Evolutionary conservation across 352 stramenopile species (phyloP).

Genomic region (Pythium sp.): DNA sequence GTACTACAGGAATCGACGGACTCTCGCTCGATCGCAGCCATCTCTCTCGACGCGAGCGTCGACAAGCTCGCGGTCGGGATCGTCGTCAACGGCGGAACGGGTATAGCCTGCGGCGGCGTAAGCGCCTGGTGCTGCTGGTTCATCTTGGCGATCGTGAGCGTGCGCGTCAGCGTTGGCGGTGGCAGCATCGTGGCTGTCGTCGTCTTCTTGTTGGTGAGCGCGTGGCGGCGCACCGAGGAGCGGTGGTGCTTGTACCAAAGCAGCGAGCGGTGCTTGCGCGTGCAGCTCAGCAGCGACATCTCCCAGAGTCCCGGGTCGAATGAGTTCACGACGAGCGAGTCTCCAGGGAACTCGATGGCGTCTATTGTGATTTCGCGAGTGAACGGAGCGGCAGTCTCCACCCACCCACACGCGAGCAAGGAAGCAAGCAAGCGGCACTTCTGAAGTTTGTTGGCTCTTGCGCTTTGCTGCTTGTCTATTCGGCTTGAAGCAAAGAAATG

Average conservation of each 20-base stretch:
- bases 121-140: slow-evolving; percentile 13
- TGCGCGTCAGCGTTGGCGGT: slow-evolving; percentile 5
- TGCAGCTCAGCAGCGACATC: slow-evolving; percentile 57
- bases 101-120: neutral
- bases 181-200: slow-evolving; percentile 4
- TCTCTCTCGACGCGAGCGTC: slow-evolving; percentile 7
- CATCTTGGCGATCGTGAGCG: slow-evolving; percentile 5
- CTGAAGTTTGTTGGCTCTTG: neutral
- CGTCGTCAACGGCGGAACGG: neutral
- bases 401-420: neutral
- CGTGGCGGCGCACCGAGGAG: slow-evolving; percentile 31
- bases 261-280: slow-evolving; percentile 48
- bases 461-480: neutral
- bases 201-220: slow-evolving; percentile 11
- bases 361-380: slow-evolving; percentile 7
- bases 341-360: slow-evolving; percentile 3
- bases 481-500: slow-evolving; percentile 18
- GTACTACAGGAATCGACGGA: neutral
- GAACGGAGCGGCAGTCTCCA: neutral
- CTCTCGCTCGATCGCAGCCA: neutral
- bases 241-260: slow-evolving; percentile 45
- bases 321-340: slow-evolving; percentile 29
- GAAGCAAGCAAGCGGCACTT: neutral
- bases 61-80: slow-evolving; percentile 6
- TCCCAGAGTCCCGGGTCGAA: slow-evolving; percentile 47